Base-by-base conservation (phyloP, 164 flowering plant species). In the Hamamelis virginiana region DNA sequence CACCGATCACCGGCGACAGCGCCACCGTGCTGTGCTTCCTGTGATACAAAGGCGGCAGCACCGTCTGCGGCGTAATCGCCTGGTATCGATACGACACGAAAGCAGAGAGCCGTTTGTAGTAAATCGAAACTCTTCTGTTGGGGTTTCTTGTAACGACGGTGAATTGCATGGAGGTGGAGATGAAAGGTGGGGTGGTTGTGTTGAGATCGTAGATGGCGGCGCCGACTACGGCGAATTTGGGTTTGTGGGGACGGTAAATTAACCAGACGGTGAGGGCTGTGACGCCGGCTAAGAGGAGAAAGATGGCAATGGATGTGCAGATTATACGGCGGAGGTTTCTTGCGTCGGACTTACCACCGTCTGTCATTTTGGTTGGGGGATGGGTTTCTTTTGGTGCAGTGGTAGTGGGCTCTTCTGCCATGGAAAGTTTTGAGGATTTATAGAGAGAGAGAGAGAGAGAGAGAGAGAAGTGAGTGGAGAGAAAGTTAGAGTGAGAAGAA, bases 161-260 rank as follows among this genome's bases (percentile, higher is more conserved):
- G 85, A 94, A 84, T 77, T 91, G 97, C 80, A 90, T 72, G 80
- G 85, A 72, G 75, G 91, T 71, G 76, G 94, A 72, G 48, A 91
- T 44, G 64, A 75, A 63, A 1, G 86, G 75, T 5, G 84, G 82
- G 18, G 86, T 66, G 1, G 91, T 78, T 65, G 75, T 52, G 87
- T 87, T 89, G 70, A 91, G 84, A 22, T 75, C 75, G 72, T 82
- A 84, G 46, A 89, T 53, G 44, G 95, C 84, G n/a, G 90, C 92
- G 6, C 78, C 78, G 18, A 80, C 80, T 5, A 92, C 90, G 4
- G 71, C 76, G 87, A 94, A 91, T 59, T 66, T 80, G 0, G 98
- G 98, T 12, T 74, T 69, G 50, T 81, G 75, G 18, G 98, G 97
- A 11, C 91, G 85, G 80, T 91, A 91, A 56, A 89, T 74, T 1